Evolutionary conservation across 2,329 filamentous ascomycete species (phyloP), one percentile per base, ranked within the genome.

Genomic region (Verticillium klebahnii): DNA sequence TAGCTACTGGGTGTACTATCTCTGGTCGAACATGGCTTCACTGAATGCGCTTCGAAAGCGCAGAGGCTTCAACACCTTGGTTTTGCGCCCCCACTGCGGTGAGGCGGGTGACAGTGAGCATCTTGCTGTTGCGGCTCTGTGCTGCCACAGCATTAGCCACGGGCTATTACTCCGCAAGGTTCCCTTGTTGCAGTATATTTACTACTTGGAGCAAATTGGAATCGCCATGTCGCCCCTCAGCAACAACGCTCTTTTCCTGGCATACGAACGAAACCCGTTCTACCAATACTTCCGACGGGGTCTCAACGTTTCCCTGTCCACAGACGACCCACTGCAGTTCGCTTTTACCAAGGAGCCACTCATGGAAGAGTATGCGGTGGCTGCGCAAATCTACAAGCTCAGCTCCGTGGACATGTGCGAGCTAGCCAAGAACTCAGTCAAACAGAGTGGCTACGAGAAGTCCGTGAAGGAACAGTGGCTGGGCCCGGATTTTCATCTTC

Each of bases 151-250:
- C 72, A 99, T 99, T 76, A 97, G 92, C 70, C 95, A 99, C 72
- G 95, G 95, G 23, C 85, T 99, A 60, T 79, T 97, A 60, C 84
- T 99, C 45, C 89, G 95, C 65, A 99, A 99, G 73, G 93, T 98
- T 2, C 95, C 95, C 2, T 78, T 99, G 63, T 78, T 99, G 61
- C 95, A 99, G 75, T 99, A 99, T 75, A 87, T 98, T 58, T 99
- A 97, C 78, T 99, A 99, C 70, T 86, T 99, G 23, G 93, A 99
- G 72, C 94, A 98, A 72, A 97, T 99, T 65, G 95, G 95, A 62
- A 95, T 99, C 65, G 95, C 95, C 64, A 99, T 99, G 95, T 98
- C 94, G n/a, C 95, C 95, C 2, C 83, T 99, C 56, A 97, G 93
- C 75, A 99, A 99, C 80, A 99, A 99, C 69, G 95, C 95, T 0